Evolutionary conservation across 192 early-diverging fungal species (phyloP).

Genomic region (Podila minutissima): DNA sequence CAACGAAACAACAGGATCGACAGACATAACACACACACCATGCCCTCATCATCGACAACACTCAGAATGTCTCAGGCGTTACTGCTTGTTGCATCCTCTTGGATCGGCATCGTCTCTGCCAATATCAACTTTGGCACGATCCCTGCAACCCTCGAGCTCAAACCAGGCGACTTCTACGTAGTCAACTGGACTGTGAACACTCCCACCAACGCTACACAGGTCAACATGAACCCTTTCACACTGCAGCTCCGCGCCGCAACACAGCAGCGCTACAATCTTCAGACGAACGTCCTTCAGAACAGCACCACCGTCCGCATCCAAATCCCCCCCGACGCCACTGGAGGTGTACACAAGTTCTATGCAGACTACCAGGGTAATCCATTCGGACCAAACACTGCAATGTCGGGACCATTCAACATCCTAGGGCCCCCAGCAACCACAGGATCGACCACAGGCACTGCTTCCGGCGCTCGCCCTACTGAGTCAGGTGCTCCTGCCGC

Average conservation of each 20-base stretch:
- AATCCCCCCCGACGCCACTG: constrained; percentile 23
- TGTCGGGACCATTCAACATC: constrained; percentile 15
- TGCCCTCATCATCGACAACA: background rate
- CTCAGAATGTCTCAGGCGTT: background rate
- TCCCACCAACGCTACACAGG: background rate
- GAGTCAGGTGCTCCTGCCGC: background rate
- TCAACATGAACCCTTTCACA: constrained; percentile 4
- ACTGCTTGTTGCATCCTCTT: background rate
- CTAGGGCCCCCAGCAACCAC: background rate
- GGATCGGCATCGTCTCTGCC: constrained; percentile 3
- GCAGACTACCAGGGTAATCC: background rate
- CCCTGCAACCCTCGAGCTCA: background rate
- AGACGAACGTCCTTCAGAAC: constrained; percentile 4
- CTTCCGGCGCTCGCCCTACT: background rate
- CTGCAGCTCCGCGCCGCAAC: constrained; percentile 12
- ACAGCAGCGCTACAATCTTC: constrained; percentile 13
- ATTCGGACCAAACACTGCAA: background rate
- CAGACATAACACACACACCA: background rate
- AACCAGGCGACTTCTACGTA: constrained; percentile 2
- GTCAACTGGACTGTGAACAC: constrained; percentile 5
- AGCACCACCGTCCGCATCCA: background rate
- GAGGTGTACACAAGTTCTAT: constrained; percentile 49
- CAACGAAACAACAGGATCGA: background rate
- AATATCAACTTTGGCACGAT: constrained; percentile 16
- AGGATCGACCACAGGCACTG: background rate